A percentile compares a stretch with the other conserved stretches of the same genome.
Conservation (phyloP, 371 early-diverging fungal species). For the Parasitella parasitica region DNA sequence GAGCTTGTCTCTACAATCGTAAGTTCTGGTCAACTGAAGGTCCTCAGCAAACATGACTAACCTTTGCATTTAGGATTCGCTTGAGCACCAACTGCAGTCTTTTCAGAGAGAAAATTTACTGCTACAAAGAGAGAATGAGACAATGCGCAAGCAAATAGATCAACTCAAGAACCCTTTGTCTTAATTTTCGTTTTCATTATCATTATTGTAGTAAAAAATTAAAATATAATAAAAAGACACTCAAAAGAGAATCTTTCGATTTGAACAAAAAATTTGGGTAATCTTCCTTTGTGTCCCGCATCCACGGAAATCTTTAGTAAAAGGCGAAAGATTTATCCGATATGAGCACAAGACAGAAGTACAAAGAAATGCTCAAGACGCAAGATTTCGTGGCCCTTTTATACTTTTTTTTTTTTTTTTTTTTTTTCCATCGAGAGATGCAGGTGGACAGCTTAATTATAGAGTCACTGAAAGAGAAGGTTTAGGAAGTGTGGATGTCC, state of each 20-base stretch:
- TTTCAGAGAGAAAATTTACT: constrained; percentile 50
- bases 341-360: constrained; percentile 50
- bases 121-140: constrained; percentile 56
- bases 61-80: constrained; percentile 14
- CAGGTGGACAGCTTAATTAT: background rate
- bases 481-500: background rate
- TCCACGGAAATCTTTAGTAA: constrained; percentile 61
- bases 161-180: constrained; percentile 16
- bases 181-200: constrained; percentile 8
- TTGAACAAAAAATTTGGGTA: constrained; percentile 50
- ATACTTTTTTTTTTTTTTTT: constrained; percentile 1
- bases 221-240: background rate
- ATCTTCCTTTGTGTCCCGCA: constrained; percentile 48
- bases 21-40: too few relatives aligned
- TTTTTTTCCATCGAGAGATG: too few relatives aligned
- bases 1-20: constrained; percentile 8
- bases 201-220: background rate
- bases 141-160: constrained; percentile 52
- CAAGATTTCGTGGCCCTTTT: constrained; percentile 2
- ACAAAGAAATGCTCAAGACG: constrained; percentile 16
- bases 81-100: constrained; percentile 48
- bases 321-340: constrained; percentile 60
- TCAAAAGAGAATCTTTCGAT: background rate
- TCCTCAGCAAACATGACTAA: too few relatives aligned
- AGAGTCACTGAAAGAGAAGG: background rate